A percentile compares a stretch with the other conserved stretches of the same genome.
phyloP scores from a whole-genome alignment of 495 filamentous ascomycete species.

The Aspergillus campestris region DNA sequence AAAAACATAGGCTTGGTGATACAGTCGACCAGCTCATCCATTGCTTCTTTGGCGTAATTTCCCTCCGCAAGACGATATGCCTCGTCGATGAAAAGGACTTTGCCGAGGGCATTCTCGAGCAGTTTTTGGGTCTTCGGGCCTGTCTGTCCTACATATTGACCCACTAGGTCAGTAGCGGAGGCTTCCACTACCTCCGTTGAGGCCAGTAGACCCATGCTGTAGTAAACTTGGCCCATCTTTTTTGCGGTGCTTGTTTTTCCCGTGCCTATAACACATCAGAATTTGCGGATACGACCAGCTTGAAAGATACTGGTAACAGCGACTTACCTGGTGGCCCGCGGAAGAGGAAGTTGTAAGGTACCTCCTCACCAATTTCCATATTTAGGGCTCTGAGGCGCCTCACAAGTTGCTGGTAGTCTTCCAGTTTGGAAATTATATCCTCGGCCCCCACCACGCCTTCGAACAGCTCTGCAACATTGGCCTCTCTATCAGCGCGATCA shows the following conservation, averaged over 20 bases:
- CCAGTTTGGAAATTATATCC: conserved; percentile 46
- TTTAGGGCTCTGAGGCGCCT: conserved; percentile 38
- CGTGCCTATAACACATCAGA: conserved; percentile 40
- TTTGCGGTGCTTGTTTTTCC: conserved; percentile 67
- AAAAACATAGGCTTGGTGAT: conserved; percentile 55
- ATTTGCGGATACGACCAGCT: neutral
- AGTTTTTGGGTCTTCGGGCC: conserved; percentile 34
- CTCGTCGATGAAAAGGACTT: conserved; percentile 56
- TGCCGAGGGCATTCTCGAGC: conserved; percentile 42
- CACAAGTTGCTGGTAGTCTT: conserved; percentile 51
- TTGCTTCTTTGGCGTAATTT: conserved; percentile 58
- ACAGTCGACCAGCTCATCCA: conserved; percentile 64
- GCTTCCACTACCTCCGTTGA: conserved; percentile 47
- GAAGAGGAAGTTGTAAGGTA: conserved; percentile 58
- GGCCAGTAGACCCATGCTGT: conserved; percentile 58
- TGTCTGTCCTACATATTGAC: conserved; percentile 45
- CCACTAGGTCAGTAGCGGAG: conserved; percentile 55
- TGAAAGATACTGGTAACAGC: neutral
- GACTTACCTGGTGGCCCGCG: conserved; percentile 50
- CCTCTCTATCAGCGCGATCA: conserved; percentile 42
- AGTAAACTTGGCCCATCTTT: conserved; percentile 66
- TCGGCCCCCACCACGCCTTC: conserved; percentile 61
- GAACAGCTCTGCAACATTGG: conserved; percentile 52
- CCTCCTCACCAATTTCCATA: conserved; percentile 48
- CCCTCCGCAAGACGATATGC: conserved; percentile 49